Conservation (phyloP, 2,329 filamentous ascomycete genomes). For the Fusarium humuli region DNA sequence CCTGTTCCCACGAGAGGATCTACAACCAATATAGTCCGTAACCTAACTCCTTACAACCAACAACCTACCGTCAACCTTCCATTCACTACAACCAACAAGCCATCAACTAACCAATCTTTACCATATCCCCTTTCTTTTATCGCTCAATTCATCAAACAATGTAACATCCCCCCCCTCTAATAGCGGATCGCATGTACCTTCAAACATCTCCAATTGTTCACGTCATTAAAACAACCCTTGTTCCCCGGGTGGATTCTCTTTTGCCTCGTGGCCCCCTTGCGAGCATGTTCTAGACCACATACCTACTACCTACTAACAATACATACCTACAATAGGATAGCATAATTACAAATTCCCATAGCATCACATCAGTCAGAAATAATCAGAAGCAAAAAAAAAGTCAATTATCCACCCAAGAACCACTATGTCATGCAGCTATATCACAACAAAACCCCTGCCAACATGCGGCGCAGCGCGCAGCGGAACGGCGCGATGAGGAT, state of each 20-base stretch:
- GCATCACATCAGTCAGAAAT: background rate
- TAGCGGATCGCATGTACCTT: background rate
- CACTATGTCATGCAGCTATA: conserved; percentile 2
- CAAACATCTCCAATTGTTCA: conserved; percentile 1
- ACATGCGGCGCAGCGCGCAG: conserved; percentile 26
- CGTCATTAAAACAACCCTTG: conserved; percentile 3
- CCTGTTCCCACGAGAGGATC: conserved; percentile 18
- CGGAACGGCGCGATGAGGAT: conserved; percentile 27
- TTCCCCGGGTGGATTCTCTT: conserved; percentile 24
- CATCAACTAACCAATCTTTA: background rate
- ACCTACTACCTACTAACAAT: background rate
- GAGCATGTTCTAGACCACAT: conserved; percentile 22
- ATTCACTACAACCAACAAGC: background rate
- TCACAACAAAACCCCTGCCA: conserved; percentile 1
- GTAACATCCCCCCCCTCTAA: background rate
- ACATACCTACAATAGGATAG: background rate
- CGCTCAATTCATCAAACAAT: background rate
- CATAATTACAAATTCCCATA: conserved; percentile 12
- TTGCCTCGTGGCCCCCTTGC: conserved; percentile 36
- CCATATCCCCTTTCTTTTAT: background rate
- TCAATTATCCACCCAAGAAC: background rate
- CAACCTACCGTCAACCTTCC: background rate
- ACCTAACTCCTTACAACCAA: background rate
- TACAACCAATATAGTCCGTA: background rate
- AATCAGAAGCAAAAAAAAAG: too few relatives aligned